These are phyloP conservation scores for Boletus reticulatus DNA, from an alignment of 768 basidiomycete genomes.

Conservation along the genomic window DNA sequence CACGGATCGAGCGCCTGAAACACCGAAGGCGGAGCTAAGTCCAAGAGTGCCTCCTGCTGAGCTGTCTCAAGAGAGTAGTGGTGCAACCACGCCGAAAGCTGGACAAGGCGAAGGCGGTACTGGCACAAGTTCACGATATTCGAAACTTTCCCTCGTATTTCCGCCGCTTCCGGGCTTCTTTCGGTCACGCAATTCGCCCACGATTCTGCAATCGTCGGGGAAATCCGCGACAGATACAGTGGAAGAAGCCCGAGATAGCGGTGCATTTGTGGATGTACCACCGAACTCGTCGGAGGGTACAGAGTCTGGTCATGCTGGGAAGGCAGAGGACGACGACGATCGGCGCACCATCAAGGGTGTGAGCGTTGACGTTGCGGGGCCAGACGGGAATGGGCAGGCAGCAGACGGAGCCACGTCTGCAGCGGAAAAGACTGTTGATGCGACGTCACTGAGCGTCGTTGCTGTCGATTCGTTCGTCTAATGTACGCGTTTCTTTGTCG, in stretches of 20 bases:
- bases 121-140: slow-evolving; percentile 36
- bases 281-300: slow-evolving; percentile 7
- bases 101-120: slow-evolving; percentile 33
- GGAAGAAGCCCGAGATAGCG: slow-evolving; percentile 22
- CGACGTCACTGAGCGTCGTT: slow-evolving; percentile 16
- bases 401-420: slow-evolving; percentile 8
- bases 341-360: slow-evolving; percentile 38
- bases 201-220: slow-evolving; percentile 23
- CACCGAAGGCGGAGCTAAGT: slow-evolving; percentile 27
- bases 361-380: slow-evolving; percentile 20
- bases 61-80: slow-evolving; percentile 43
- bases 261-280: slow-evolving; percentile 3
- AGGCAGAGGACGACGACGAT: slow-evolving; percentile 42
- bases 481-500: slow-evolving; percentile 4
- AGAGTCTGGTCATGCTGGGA: slow-evolving; percentile 4
- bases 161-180: slow-evolving; percentile 64
- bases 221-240: slow-evolving; percentile 20
- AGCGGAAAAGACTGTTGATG: slow-evolving; percentile 22
- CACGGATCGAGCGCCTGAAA: slow-evolving; percentile 17
- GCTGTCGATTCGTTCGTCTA: slow-evolving; percentile 21
- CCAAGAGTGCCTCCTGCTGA: slow-evolving; percentile 12
- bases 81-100: slow-evolving; percentile 55
- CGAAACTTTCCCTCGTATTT: slow-evolving; percentile 47
- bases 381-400: slow-evolving; percentile 5
- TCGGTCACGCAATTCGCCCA: slow-evolving; percentile 58